Percentiles rank a stretch among this genome's conserved stretches.
Conservation (phyloP, 345 rosid species). For the Citrus glauca region DNA sequence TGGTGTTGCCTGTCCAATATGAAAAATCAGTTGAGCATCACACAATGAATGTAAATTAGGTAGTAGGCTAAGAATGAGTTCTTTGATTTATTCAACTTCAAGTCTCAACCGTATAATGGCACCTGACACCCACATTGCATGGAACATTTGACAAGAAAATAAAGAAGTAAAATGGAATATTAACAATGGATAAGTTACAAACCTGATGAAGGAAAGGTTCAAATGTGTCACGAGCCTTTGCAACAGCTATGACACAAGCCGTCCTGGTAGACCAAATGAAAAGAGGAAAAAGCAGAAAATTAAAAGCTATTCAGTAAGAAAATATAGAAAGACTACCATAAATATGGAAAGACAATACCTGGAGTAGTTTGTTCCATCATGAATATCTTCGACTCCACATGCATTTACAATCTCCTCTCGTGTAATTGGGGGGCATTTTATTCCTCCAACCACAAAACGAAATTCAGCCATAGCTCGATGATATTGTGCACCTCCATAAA, state of each 20-base stretch:
- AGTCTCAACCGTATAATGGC: not conserved
- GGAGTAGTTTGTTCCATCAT: conserved; percentile 95
- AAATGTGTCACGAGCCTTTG: conserved; percentile 92
- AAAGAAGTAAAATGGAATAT: not conserved
- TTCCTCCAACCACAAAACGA: conserved; percentile 89
- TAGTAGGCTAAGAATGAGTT: not conserved
- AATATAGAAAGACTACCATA: conserved; percentile 14
- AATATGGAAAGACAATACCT: conserved; percentile 40
- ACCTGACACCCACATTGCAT: not conserved
- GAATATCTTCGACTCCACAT: conserved; percentile 96
- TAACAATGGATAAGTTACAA: not conserved
- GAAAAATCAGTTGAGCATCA: not conserved
- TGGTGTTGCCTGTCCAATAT: too few relatives aligned
- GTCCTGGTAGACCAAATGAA: conserved; percentile 53
- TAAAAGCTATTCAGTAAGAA: not conserved
- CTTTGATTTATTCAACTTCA: not conserved
- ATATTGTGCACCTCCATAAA: conserved; percentile 96
- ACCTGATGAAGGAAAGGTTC: conserved; percentile 97
- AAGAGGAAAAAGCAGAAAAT: conserved; percentile 1
- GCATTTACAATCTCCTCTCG: conserved; percentile 96
- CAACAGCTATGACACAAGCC: conserved; percentile 96
- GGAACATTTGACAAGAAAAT: not conserved
- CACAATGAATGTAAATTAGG: not conserved
- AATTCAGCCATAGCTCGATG: conserved; percentile 98
- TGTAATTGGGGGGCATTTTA: conserved; percentile 85